These are phyloP conservation scores for Amniculicola lignicola DNA, from an alignment of 495 filamentous ascomycete genomes.

Conservation along the genomic window DNA sequence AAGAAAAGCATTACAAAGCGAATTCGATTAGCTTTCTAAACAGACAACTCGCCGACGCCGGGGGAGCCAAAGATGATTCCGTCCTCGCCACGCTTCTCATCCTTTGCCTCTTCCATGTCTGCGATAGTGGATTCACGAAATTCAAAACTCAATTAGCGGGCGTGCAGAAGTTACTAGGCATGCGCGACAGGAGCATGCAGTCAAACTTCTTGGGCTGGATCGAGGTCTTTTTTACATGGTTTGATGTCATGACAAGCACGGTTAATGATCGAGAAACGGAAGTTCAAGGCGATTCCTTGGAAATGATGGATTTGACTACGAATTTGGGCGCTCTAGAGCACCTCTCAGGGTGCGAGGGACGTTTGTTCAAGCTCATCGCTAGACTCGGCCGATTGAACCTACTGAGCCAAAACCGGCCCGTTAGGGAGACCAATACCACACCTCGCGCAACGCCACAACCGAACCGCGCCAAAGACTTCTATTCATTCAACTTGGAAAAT, in stretches of 20 bases:
- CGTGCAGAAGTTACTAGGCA: conserved; percentile 83
- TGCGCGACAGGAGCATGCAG: conserved; percentile 64
- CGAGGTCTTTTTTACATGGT: conserved; percentile 93
- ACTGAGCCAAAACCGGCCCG: conserved; percentile 64
- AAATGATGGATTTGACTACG: conserved; percentile 62
- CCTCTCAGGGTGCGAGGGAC: conserved; percentile 75
- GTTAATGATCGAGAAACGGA: conserved; percentile 93
- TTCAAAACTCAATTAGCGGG: conserved; percentile 94
- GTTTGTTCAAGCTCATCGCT: conserved; percentile 46
- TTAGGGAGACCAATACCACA: conserved; percentile 41
- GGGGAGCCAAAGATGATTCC: conserved; percentile 74
- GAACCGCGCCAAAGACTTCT: conserved; percentile 45
- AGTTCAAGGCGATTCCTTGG: conserved; percentile 65
- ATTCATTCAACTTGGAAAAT: conserved; percentile 54
- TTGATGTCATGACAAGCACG: conserved; percentile 89
- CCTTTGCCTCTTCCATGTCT: conserved; percentile 88
- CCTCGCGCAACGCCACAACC: conserved; percentile 33
- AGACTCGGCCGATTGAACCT: conserved; percentile 72
- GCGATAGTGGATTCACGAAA: conserved; percentile 84
- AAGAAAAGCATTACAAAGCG: conserved; percentile 78
- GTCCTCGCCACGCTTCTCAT: conserved; percentile 84
- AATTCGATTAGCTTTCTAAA: conserved; percentile 81
- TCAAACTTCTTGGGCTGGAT: conserved; percentile 79
- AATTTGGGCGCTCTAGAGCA: conserved; percentile 82
- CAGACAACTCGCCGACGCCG: conserved; percentile 70